Conservation (phyloP, 352 stramenopile genomes). For the Phytophthora macrochlamydospora region DNA sequence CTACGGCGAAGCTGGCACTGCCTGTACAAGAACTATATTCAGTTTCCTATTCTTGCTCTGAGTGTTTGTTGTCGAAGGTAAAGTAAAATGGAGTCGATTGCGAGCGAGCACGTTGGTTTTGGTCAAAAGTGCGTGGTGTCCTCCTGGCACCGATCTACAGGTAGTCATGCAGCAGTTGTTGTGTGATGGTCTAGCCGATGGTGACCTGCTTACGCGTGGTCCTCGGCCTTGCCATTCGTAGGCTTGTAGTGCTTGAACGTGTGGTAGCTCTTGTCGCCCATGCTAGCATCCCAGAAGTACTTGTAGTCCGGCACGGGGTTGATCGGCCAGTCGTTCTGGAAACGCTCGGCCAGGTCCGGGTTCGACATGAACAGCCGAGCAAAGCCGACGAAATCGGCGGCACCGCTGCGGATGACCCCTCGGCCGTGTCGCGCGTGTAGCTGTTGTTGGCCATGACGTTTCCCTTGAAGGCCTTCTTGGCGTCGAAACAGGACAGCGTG, state of each 20-base stretch:
- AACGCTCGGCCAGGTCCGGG: constrained; percentile 36
- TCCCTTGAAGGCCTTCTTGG: constrained; percentile 25
- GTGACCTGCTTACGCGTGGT: too few relatives aligned
- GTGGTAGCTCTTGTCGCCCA: constrained; percentile 13
- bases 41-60: too few relatives aligned
- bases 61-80: too few relatives aligned
- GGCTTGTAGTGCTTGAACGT: constrained; percentile 4
- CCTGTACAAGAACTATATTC: too few relatives aligned
- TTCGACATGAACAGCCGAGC: constrained; percentile 38
- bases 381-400: constrained; percentile 35
- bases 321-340: constrained; percentile 23
- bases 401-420: constrained; percentile 25
- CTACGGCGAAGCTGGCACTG: too few relatives aligned
- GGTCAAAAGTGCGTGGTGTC: too few relatives aligned
- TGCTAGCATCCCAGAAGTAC: constrained; percentile 16
- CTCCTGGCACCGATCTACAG: too few relatives aligned
- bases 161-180: too few relatives aligned
- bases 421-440: constrained; percentile 24
- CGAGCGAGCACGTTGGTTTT: too few relatives aligned
- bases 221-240: background rate
- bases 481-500: constrained; percentile 13
- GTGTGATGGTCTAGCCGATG: too few relatives aligned
- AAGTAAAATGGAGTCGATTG: too few relatives aligned
- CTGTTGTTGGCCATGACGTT: constrained; percentile 22
- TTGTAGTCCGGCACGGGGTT: constrained; percentile 5